phyloP scores from a whole-genome alignment of 73 alveolate species.

The Stentor coeruleus region DNA sequence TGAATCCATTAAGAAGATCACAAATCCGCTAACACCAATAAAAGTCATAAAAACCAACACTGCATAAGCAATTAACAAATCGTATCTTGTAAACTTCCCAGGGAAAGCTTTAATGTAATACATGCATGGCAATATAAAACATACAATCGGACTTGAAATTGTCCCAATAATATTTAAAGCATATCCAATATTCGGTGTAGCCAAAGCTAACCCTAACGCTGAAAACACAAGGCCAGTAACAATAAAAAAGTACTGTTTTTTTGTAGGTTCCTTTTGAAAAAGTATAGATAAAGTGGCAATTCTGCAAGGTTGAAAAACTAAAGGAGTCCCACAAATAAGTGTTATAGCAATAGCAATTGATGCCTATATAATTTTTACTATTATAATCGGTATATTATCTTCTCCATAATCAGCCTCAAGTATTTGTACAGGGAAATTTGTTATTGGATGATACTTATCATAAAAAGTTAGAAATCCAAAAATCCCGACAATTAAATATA shows the following conservation, averaged over 20 bases:
- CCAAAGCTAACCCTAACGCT: slow-evolving; percentile 32
- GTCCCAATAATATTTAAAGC: slow-evolving; percentile 52
- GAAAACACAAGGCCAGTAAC: slow-evolving; percentile 24
- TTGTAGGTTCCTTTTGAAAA: background rate
- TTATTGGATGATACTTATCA: background rate
- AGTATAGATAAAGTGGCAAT: slow-evolving; percentile 9
- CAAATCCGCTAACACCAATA: background rate
- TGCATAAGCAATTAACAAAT: slow-evolving; percentile 5
- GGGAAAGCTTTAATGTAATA: too few relatives aligned
- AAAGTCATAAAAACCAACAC: slow-evolving; percentile 8
- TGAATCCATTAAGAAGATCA: background rate
- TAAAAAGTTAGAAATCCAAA: slow-evolving; percentile 56
- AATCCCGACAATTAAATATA: slow-evolving; percentile 44
- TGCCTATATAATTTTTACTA: slow-evolving; percentile 6
- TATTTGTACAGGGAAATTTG: slow-evolving; percentile 14
- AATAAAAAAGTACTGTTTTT: background rate
- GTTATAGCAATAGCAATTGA: background rate
- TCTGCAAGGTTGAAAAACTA: slow-evolving; percentile 20
- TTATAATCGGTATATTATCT: slow-evolving; percentile 5
- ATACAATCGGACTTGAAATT: slow-evolving; percentile 45
- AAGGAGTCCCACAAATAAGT: slow-evolving; percentile 18
- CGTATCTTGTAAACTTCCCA: too few relatives aligned
- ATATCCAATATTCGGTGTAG: slow-evolving; percentile 39
- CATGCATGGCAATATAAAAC: slow-evolving; percentile 50
- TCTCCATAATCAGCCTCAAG: slow-evolving; percentile 7